A percentile compares a stretch with the other conserved stretches of the same genome.
phyloP scores from a whole-genome alignment of 352 stramenopile genomes.

The Globisporangium radiosum region DNA sequence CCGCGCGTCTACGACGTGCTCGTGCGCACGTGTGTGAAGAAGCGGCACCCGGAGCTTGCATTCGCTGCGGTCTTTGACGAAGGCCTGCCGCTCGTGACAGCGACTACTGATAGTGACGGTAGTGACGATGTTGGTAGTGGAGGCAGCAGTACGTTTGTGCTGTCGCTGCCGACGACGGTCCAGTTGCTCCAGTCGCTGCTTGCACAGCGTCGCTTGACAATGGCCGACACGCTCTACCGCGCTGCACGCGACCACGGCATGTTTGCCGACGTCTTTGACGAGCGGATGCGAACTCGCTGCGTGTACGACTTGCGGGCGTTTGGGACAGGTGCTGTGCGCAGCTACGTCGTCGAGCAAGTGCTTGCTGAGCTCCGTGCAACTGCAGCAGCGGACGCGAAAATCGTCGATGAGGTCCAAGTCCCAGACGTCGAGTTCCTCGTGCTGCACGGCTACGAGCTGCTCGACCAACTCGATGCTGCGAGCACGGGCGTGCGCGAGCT shows the following conservation, averaged over 20 bases:
- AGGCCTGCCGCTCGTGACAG: slow-evolving; percentile 46
- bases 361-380: slow-evolving; percentile 47
- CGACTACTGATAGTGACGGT: neutral
- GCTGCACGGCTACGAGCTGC: slow-evolving; percentile 64
- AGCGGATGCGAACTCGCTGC: slow-evolving; percentile 27
- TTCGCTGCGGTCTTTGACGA: slow-evolving; percentile 68
- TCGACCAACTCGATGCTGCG: slow-evolving; percentile 74
- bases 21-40: slow-evolving; percentile 76
- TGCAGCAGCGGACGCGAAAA: slow-evolving; percentile 19
- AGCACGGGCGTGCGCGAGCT: slow-evolving; percentile 54
- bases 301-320: slow-evolving; percentile 67
- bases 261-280: slow-evolving; percentile 49
- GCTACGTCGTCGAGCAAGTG: slow-evolving; percentile 56
- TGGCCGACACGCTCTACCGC: slow-evolving; percentile 63
- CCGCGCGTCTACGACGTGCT: slow-evolving; percentile 72
- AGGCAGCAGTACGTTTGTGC: slow-evolving; percentile 30
- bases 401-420: slow-evolving; percentile 25
- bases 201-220: slow-evolving; percentile 48
- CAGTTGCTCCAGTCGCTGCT: slow-evolving; percentile 68
- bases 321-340: slow-evolving; percentile 44
- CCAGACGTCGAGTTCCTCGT: slow-evolving; percentile 70
- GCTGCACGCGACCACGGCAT: slow-evolving; percentile 36
- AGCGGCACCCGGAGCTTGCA: slow-evolving; percentile 75
- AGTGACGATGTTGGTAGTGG: too few species aligned
- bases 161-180: slow-evolving; percentile 50